Conservation (phyloP, 345 rosid genomes). For the Sisymbrium irio region DNA sequence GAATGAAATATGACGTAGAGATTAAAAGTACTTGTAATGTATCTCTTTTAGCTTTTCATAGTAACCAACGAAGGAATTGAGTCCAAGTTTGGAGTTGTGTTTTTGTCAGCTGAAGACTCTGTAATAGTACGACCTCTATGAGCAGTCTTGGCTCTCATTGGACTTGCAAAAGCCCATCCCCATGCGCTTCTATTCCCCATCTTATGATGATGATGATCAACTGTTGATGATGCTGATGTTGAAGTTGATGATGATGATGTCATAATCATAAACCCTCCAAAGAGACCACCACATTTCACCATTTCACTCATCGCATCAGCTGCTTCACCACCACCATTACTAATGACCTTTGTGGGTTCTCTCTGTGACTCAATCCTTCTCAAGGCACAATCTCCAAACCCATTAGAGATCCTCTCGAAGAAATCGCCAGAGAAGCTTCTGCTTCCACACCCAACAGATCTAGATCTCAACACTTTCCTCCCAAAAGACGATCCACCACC, state of each 20-base stretch:
- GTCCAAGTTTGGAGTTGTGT: slow-evolving; percentile 43
- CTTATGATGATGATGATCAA: slow-evolving; percentile 36
- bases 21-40: not conserved
- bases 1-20: slow-evolving; percentile 16
- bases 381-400: slow-evolving; percentile 96
- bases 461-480: slow-evolving; percentile 93
- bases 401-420: slow-evolving; percentile 91
- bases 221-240: slow-evolving; percentile 43
- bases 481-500: slow-evolving; percentile 58
- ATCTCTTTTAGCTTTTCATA: slow-evolving; percentile 43
- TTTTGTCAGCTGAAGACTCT: slow-evolving; percentile 28
- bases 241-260: slow-evolving; percentile 59
- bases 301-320: slow-evolving; percentile 59
- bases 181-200: slow-evolving; percentile 49
- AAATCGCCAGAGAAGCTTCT: slow-evolving; percentile 98
- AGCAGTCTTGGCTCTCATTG: slow-evolving; percentile 74
- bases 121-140: slow-evolving; percentile 34
- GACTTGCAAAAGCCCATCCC: slow-evolving; percentile 96
- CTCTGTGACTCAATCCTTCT: slow-evolving; percentile 94
- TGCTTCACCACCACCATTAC: slow-evolving; percentile 14
- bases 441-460: slow-evolving; percentile 99
- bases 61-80: slow-evolving; percentile 76
- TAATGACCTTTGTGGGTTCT: slow-evolving; percentile 46
- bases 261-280: slow-evolving; percentile 80
- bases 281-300: slow-evolving; percentile 92